Evolutionary conservation across 768 basidiomycete species (phyloP), one percentile per base, ranked within the genome.

Genomic region (Agaricus blazei): DNA sequence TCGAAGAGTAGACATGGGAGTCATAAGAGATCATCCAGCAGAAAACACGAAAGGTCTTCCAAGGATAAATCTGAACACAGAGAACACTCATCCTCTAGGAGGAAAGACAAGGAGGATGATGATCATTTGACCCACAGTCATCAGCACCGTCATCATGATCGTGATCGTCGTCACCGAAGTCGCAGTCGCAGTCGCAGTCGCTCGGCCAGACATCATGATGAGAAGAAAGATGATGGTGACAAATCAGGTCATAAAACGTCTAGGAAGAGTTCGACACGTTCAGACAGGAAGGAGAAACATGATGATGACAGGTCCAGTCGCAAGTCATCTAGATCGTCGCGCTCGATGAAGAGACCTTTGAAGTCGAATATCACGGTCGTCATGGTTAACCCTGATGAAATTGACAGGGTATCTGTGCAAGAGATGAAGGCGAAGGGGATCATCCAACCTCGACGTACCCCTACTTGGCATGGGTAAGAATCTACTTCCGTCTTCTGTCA

Each of bases 381-480:
- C n/a, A 58, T 75, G 36, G 61, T 76, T 47, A 73, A 74, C 38
- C 41, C 54, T 41, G 70, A 71, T 44, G 66, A 60, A 46, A 60
- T 68, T 2, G 69, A 71, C 42, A 52, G 28, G 6, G 41, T 23
- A 28, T 14, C 29, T 4, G 4, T 41, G 27, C 31, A 27, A 23
- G n/a, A 19, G 14, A 29, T 45, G 43, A 54, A 37, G 43, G 34
- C 34, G 7, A 47, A 54, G 37, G 44, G 38, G 6, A 15, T 24
- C 5, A 24, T 6, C 27, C 34, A 34, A 29, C 8, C 41, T 19
- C 19, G 34, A 36, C 14, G 45, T 19, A 36, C 7, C 9, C 37
- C 44, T 36, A 70, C 74, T 23, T 78, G 76, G 76, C 76, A 78
- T 61, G 74, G 75, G 76, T 78, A 60, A 72, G 64, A 23, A 31